phyloP scores from a whole-genome alignment of 768 basidiomycete species.

The Rhizopogon vinicolor region DNA sequence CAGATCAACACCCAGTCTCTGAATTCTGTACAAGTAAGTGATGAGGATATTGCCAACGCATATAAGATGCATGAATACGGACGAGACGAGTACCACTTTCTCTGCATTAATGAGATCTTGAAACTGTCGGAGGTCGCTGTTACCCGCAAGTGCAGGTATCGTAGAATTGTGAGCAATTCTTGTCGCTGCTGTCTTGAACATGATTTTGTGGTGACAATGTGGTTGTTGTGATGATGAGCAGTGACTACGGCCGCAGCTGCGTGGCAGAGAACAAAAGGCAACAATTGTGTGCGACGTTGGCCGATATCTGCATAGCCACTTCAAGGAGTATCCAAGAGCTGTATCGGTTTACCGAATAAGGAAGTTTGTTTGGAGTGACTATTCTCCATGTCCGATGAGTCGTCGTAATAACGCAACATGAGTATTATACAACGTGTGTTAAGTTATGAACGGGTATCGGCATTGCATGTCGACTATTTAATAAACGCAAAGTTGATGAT shows the following conservation, averaged over 20 bases:
- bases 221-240: background rate
- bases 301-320: background rate
- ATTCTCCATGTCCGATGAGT: too few relatives aligned
- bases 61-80: constrained; percentile 19
- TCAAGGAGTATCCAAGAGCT: too few relatives aligned
- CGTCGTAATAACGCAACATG: background rate
- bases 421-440: background rate
- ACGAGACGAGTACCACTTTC: constrained; percentile 78
- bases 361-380: too few relatives aligned
- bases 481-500: background rate
- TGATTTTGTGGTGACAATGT: constrained; percentile 19
- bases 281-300: too few relatives aligned
- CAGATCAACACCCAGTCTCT: constrained; percentile 62
- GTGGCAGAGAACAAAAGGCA: too few relatives aligned
- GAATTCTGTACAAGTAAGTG: constrained; percentile 38
- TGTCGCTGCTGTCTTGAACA: constrained; percentile 77
- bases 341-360: too few relatives aligned
- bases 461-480: background rate
- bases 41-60: background rate
- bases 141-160: constrained; percentile 63
- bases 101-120: constrained; percentile 90
- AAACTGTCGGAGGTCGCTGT: constrained; percentile 73
- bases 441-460: background rate
- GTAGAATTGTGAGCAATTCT: constrained; percentile 90
- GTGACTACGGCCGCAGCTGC: too few relatives aligned